These are phyloP conservation scores for Eimeria mitis DNA, from an alignment of 169 alveolate species.

Conservation along the genomic window DNA sequence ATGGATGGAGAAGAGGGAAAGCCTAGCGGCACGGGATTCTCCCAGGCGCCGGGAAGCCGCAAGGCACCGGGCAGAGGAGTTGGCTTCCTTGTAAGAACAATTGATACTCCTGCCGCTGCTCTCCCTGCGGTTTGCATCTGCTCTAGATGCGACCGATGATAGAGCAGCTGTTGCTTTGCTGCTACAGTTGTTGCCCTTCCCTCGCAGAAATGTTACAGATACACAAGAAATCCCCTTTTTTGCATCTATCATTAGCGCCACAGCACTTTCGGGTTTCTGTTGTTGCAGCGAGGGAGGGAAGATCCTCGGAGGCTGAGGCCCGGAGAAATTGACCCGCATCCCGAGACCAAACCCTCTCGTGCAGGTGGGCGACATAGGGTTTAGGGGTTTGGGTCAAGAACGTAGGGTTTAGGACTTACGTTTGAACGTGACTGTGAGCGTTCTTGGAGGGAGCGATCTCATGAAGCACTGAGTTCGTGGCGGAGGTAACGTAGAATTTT, in stretches of 20 bases:
- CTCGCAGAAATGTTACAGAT: not conserved
- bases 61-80: conserved; percentile 73
- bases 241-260: not conserved
- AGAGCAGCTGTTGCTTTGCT: not conserved
- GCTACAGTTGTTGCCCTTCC: not conserved
- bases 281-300: conserved; percentile 81
- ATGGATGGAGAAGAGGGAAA: conserved; percentile 62
- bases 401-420: not conserved
- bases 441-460: not conserved
- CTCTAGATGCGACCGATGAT: not conserved
- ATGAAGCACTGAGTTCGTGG: not conserved
- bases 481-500: not conserved
- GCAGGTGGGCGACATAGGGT: conserved; percentile 86
- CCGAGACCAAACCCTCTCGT: conserved; percentile 99
- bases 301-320: conserved; percentile 99
- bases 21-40: conserved; percentile 63
- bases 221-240: not conserved
- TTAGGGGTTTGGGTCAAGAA: not conserved
- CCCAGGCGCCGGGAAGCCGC: conserved; percentile 70
- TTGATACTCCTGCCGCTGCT: not conserved
- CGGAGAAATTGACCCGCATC: conserved; percentile 99
- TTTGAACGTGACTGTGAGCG: not conserved
- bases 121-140: not conserved
- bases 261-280: not conserved
- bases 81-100: conserved; percentile 29